A percentile compares a stretch with the other conserved stretches of the same genome.
Conservation (phyloP, 2,329 filamentous ascomycete genomes). For the Beauveria medogensis region DNA sequence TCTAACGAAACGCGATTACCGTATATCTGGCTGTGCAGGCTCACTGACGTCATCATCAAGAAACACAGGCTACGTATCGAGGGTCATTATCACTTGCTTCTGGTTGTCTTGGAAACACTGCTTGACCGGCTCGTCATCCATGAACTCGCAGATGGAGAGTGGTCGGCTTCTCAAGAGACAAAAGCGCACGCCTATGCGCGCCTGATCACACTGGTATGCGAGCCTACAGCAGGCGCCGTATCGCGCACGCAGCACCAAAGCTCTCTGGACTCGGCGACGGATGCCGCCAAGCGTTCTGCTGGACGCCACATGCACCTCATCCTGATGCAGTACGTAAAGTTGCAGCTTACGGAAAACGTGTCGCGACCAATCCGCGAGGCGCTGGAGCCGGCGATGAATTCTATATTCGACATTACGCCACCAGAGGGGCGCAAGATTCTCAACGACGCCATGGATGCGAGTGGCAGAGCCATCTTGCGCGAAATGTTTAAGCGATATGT, state of each 20-base stretch:
- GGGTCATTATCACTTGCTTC: slow-evolving; percentile 52
- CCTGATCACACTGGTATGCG: slow-evolving; percentile 50
- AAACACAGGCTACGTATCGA: slow-evolving; percentile 54
- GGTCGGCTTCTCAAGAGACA: slow-evolving; percentile 22
- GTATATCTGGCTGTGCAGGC: slow-evolving; percentile 41
- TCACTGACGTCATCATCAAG: slow-evolving; percentile 49
- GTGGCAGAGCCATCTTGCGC: slow-evolving; percentile 50
- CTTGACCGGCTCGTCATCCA: slow-evolving; percentile 42
- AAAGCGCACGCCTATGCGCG: slow-evolving; percentile 46
- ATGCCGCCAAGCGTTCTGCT: slow-evolving; percentile 52
- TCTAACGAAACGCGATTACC: slow-evolving; percentile 20
- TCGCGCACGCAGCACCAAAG: slow-evolving; percentile 36
- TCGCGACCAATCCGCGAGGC: slow-evolving; percentile 43
- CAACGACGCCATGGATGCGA: slow-evolving; percentile 51
- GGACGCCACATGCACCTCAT: slow-evolving; percentile 55
- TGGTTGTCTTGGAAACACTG: slow-evolving; percentile 47
- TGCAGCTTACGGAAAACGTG: slow-evolving; percentile 50
- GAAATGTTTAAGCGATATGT: slow-evolving; percentile 52
- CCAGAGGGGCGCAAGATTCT: slow-evolving; percentile 47
- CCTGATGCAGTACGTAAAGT: slow-evolving; percentile 50
- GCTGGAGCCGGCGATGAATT: slow-evolving; percentile 49
- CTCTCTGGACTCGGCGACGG: slow-evolving; percentile 50
- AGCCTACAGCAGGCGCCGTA: slow-evolving; percentile 49
- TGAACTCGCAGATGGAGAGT: slow-evolving; percentile 16
- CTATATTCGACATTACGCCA: slow-evolving; percentile 50